A percentile compares a stretch with the other conserved stretches of the same genome.
Conservation (phyloP, 2,329 filamentous ascomycete genomes). For the Colletotrichum plurivorum region DNA sequence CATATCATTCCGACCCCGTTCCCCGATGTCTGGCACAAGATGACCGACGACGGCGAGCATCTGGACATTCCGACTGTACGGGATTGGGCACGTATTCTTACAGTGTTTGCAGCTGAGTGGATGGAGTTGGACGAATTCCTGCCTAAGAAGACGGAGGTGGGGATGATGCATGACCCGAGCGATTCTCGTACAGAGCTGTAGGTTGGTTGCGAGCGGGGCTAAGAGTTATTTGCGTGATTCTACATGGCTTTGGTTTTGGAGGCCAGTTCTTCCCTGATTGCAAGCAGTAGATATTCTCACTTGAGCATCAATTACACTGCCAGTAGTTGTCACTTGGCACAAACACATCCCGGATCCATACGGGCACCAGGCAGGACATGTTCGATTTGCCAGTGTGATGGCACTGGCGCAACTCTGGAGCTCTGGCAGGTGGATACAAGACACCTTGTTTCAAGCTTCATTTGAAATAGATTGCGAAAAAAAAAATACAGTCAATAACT, state of each 20-base stretch:
- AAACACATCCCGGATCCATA: too few species aligned
- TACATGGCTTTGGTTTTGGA: neutral
- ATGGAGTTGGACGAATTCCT: conserved; percentile 76
- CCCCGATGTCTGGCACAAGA: conserved; percentile 87
- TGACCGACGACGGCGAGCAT: conserved; percentile 86
- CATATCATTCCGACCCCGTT: conserved; percentile 92
- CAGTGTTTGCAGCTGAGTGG: conserved; percentile 92
- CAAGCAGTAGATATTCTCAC: neutral
- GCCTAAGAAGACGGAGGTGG: conserved; percentile 45
- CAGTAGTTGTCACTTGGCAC: neutral
- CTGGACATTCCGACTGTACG: conserved; percentile 83
- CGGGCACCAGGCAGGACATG: too few species aligned
- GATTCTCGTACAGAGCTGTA: conserved; percentile 29
- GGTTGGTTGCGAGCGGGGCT: neutral
- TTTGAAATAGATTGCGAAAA: neutral
- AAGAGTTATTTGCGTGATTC: neutral
- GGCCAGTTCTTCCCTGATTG: neutral
- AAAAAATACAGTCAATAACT: neutral
- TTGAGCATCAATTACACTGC: neutral
- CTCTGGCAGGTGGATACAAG: too few species aligned
- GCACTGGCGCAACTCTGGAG: too few species aligned
- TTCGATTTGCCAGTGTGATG: neutral
- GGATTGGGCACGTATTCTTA: conserved; percentile 90
- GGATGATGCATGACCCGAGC: conserved; percentile 43
- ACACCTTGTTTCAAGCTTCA: too few species aligned